Percentiles rank a stretch among this genome's conserved stretches.
phyloP scores from a whole-genome alignment of 768 basidiomycete species.

The Xerocomellus amylosporus region DNA sequence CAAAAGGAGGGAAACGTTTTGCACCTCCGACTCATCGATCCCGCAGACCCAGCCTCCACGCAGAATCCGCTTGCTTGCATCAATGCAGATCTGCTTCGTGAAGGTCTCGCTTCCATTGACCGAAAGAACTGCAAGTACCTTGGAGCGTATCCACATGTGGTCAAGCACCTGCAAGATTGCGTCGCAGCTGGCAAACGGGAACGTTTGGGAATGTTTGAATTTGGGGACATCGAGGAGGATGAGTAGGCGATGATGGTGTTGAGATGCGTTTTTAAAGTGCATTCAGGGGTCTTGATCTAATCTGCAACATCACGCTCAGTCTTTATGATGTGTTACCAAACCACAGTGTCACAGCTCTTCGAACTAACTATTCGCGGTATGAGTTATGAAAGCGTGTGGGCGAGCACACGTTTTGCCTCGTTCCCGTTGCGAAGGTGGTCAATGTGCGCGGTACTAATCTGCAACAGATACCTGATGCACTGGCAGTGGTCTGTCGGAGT shows the following conservation, averaged over 20 bases:
- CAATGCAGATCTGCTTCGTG: conserved; percentile 86
- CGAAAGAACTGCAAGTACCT: conserved; percentile 74
- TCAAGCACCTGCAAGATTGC: conserved; percentile 62
- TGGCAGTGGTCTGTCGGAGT: neutral
- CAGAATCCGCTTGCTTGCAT: conserved; percentile 73
- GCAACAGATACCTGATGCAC: neutral
- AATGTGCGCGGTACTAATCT: neutral
- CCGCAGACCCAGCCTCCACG: conserved; percentile 63
- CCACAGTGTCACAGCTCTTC: neutral
- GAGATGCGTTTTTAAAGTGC: conserved; percentile 18
- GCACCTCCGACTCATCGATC: conserved; percentile 92
- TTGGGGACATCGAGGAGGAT: conserved; percentile 88
- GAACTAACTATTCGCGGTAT: neutral
- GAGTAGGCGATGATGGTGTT: conserved; percentile 36
- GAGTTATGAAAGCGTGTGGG: neutral
- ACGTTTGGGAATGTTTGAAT: conserved; percentile 83
- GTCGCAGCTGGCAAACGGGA: conserved; percentile 66
- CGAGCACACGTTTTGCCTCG: neutral
- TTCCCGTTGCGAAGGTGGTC: neutral
- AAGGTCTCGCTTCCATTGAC: conserved; percentile 83
- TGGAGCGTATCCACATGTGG: conserved; percentile 62
- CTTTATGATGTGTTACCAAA: neutral
- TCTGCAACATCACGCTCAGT: conserved; percentile 2
- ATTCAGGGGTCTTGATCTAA: conserved; percentile 16
- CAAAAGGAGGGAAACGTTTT: conserved; percentile 72